phyloP scores from a whole-genome alignment of 129 eudicot genomes.

The Calendula officinalis region DNA sequence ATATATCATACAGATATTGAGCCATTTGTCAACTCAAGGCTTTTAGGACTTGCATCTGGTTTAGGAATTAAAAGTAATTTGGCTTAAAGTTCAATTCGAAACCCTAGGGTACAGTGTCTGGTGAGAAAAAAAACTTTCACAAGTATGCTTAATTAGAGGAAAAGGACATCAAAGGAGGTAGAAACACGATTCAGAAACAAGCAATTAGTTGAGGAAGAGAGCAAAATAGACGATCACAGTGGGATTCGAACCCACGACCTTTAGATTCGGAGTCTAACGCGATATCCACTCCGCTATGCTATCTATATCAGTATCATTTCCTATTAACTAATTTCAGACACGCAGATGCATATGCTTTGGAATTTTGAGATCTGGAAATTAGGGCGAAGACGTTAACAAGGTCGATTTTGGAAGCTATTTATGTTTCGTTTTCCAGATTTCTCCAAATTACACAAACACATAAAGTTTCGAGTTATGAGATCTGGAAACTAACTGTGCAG shows the following conservation, averaged over 20 bases:
- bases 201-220: constrained; percentile 16
- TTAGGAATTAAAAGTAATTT: background rate
- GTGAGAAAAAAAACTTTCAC: background rate
- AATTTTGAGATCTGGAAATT: constrained; percentile 18
- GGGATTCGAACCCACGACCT: constrained; percentile 77
- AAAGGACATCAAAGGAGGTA: constrained; percentile 6
- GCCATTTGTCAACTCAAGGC: no score
- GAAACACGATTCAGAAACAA: constrained; percentile 48
- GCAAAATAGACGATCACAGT: constrained; percentile 38
- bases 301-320: constrained; percentile 8
- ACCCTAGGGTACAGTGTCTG: background rate
- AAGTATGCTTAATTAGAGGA: background rate
- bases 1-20: no score
- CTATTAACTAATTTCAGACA: constrained; percentile 2
- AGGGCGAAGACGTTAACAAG: constrained; percentile 11
- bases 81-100: background rate
- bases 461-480: background rate
- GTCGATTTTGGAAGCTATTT: background rate
- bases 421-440: background rate
- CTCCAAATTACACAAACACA: background rate
- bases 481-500: constrained; percentile 2
- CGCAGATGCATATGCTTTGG: background rate
- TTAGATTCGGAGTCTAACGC: constrained; percentile 70
- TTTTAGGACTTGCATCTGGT: no score
- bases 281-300: constrained; percentile 58